A percentile compares a stretch with the other conserved stretches of the same genome.
Evolutionary conservation across 2,329 filamentous ascomycete genomes (phyloP).

Genomic region (Setomelanomma holmii): DNA sequence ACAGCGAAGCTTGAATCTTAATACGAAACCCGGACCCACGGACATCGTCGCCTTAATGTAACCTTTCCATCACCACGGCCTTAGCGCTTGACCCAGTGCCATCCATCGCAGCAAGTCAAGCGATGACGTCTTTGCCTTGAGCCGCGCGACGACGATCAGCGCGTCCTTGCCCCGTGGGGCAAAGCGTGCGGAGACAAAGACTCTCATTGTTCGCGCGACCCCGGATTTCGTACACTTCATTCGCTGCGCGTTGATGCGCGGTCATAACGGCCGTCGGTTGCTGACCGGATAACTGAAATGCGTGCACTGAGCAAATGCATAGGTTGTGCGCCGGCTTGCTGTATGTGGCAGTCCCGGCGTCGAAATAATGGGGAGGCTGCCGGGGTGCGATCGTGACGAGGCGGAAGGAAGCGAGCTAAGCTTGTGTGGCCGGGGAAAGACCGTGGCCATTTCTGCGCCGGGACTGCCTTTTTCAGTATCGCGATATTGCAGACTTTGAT

Average conservation of each 20-base stretch:
- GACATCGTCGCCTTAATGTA: constrained; percentile 7
- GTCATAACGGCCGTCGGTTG: not conserved
- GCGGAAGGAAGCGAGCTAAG: not conserved
- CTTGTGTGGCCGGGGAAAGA: not conserved
- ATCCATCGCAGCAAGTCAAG: constrained; percentile 9
- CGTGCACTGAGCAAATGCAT: no score
- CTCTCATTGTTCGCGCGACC: no score
- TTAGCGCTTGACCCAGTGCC: constrained; percentile 9
- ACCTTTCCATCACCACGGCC: constrained; percentile 5
- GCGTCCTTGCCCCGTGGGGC: constrained; percentile 17
- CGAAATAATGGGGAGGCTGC: no score
- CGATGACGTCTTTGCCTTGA: constrained; percentile 23
- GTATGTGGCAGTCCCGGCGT: not conserved
- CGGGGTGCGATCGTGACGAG: not conserved
- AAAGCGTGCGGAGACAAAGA: constrained; percentile 21
- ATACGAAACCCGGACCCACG: not conserved
- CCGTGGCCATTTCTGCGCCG: not conserved
- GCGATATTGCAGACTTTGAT: no score
- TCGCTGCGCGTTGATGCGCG: no score
- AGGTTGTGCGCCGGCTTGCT: no score
- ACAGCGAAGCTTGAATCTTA: not conserved
- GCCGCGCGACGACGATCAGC: constrained; percentile 10
- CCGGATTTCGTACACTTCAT: no score
- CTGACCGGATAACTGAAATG: no score
- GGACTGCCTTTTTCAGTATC: not conserved